These are phyloP conservation scores for Syzygium aqueum DNA, from an alignment of 345 rosid species.

Conservation along the genomic window DNA sequence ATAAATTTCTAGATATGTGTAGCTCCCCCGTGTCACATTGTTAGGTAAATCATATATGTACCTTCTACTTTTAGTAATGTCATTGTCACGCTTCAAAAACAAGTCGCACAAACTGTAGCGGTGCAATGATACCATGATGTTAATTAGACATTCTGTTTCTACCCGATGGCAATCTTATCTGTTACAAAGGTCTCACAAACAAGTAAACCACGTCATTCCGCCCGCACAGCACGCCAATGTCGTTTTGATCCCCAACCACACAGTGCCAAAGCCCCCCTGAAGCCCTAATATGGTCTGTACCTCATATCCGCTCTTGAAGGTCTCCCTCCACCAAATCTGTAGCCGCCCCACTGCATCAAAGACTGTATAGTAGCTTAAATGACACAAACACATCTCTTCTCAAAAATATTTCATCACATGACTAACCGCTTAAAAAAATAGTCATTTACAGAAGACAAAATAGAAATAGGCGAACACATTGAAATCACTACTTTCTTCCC, in stretches of 20 bases:
- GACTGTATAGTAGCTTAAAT: not conserved
- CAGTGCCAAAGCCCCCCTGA: not conserved
- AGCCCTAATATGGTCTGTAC: conserved; percentile 64
- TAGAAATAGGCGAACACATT: not conserved
- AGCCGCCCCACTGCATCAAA: conserved; percentile 7
- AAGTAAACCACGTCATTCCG: not conserved
- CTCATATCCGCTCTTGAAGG: conserved; percentile 88
- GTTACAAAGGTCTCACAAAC: not conserved
- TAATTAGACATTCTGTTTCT: not conserved
- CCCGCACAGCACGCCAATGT: not conserved
- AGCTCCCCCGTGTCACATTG: not conserved
- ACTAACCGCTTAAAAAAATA: not conserved
- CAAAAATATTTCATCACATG: not conserved
- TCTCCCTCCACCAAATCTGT: conserved; percentile 27
- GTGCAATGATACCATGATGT: not conserved
- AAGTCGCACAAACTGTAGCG: not conserved
- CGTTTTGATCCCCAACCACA: not conserved
- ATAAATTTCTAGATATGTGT: not conserved
- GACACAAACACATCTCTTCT: not conserved
- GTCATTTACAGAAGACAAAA: not conserved
- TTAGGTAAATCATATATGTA: not conserved
- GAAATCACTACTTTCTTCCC: not conserved
- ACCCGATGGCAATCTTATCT: not conserved
- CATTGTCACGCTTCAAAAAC: not conserved
- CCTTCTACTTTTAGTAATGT: not conserved